phyloP scores from a whole-genome alignment of 345 rosid genomes.

The Alliaria petiolata region DNA sequence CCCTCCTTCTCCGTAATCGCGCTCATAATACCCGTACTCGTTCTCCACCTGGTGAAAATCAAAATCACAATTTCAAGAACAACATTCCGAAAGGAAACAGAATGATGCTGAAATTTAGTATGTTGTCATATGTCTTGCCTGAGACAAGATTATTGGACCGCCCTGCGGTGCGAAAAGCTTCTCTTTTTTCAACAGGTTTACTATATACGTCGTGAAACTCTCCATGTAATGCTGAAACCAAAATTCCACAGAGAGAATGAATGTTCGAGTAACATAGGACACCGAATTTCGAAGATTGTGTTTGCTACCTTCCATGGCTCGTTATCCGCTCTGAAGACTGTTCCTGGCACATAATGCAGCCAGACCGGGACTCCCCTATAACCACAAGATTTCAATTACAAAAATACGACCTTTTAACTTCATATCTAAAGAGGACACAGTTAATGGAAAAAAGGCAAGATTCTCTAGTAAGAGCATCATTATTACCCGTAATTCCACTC shows the following conservation, averaged over 20 bases:
- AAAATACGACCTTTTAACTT: neutral
- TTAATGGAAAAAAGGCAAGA: neutral
- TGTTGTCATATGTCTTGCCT: slow-evolving; percentile 43
- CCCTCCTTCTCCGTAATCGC: slow-evolving; percentile 65
- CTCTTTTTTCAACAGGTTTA: slow-evolving; percentile 77
- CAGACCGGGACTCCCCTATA: slow-evolving; percentile 84
- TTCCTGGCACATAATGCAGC: slow-evolving; percentile 88
- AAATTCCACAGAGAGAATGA: slow-evolving; percentile 3
- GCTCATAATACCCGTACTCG: slow-evolving; percentile 73
- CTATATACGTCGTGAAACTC: slow-evolving; percentile 68
- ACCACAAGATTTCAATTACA: slow-evolving; percentile 9
- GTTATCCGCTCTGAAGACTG: slow-evolving; percentile 77
- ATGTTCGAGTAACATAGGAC: neutral
- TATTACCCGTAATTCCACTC: slow-evolving; percentile 95
- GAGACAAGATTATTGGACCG: slow-evolving; percentile 94
- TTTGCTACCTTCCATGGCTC: slow-evolving; percentile 69
- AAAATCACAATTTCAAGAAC: neutral
- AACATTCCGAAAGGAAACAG: neutral
- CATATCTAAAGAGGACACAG: neutral
- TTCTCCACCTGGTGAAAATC: slow-evolving; percentile 76
- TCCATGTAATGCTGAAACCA: slow-evolving; percentile 70
- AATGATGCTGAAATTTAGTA: neutral
- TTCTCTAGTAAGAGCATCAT: neutral
- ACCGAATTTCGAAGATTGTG: neutral
- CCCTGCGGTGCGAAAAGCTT: slow-evolving; percentile 94